Conservation (phyloP, 345 rosid species). For the Citrus mangshanensis region DNA sequence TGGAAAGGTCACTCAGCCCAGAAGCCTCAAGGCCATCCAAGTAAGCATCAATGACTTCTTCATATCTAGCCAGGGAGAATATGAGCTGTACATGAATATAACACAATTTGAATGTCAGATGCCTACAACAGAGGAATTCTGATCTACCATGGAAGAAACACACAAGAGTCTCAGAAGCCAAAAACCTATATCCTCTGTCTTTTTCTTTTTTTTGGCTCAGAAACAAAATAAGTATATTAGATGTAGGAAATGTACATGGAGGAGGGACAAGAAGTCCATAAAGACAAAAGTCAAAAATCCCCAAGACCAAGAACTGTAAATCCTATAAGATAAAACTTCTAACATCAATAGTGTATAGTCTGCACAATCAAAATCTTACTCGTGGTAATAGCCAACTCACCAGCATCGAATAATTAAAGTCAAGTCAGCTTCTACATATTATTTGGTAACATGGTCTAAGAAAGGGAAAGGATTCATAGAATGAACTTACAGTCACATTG, state of each 20-base stretch:
- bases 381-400: background rate
- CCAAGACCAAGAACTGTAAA: too few relatives aligned
- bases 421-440: background rate
- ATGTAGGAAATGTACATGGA: too few relatives aligned
- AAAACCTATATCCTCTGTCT: background rate
- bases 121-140: background rate
- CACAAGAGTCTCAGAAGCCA: background rate
- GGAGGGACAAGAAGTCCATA: too few relatives aligned
- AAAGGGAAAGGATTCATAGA: background rate
- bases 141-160: background rate
- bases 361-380: background rate
- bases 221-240: too few relatives aligned
- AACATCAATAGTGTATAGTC: background rate
- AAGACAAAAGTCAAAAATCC: too few relatives aligned
- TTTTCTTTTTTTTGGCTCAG: too few relatives aligned
- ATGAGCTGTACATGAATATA: conserved; percentile 61
- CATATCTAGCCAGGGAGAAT: conserved; percentile 88
- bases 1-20: conserved; percentile 85
- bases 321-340: too few relatives aligned
- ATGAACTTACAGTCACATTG: conserved; percentile 81
- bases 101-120: conserved; percentile 12
- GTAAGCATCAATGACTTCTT: conserved; percentile 95
- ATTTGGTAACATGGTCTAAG: background rate
- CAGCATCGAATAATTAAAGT: conserved; percentile 1
- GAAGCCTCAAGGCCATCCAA: conserved; percentile 99